Conservation (phyloP, 176 grass and related monocot genomes). For the Bolboschoenus planiculmis region DNA sequence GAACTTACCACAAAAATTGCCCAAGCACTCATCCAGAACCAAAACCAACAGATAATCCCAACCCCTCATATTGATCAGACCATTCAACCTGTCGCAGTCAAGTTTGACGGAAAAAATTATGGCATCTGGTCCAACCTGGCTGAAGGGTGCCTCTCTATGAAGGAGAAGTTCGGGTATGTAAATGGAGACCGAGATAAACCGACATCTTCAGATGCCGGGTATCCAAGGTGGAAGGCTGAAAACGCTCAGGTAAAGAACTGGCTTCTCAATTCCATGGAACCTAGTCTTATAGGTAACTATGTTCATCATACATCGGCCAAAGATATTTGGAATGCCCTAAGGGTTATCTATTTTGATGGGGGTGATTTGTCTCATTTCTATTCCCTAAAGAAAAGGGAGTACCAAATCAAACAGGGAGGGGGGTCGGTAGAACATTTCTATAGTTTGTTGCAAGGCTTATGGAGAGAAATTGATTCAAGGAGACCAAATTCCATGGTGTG, state of each 20-base stretch:
- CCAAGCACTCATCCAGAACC: neutral
- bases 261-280: neutral
- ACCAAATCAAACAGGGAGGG: neutral
- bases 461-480: constrained; percentile 2
- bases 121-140: neutral
- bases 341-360: neutral
- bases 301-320: neutral
- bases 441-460: neutral
- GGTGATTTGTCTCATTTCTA: neutral
- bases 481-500: neutral
- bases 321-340: neutral
- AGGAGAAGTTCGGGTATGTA: neutral
- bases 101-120: neutral
- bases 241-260: constrained; percentile 2
- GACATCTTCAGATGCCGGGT: neutral
- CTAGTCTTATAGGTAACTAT: neutral
- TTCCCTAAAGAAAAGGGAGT: neutral
- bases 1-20: neutral
- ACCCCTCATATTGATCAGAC: neutral
- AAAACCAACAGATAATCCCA: neutral
- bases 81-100: neutral
- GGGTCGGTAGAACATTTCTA: neutral
- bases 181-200: neutral
- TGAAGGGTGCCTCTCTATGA: neutral
- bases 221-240: neutral